Conservation (phyloP, 768 basidiomycete species). For the Russula vinacea region DNA sequence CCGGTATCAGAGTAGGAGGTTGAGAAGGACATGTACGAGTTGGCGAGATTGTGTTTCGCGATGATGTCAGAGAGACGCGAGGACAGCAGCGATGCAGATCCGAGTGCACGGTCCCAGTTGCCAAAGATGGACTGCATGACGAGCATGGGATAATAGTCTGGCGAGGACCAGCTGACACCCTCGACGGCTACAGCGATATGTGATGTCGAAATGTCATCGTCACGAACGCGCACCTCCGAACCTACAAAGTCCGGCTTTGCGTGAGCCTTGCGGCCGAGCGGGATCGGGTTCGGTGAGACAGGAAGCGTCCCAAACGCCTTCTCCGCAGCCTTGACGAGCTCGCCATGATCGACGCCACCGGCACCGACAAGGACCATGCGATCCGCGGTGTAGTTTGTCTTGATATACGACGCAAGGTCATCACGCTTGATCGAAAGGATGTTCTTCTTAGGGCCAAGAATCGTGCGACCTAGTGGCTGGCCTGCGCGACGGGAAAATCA, state of each 20-base stretch:
- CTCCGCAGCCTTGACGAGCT: conserved; percentile 92
- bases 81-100: conserved; percentile 83
- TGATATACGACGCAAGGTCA: conserved; percentile 87
- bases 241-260: conserved; percentile 82
- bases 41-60: conserved; percentile 92
- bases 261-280: conserved; percentile 77
- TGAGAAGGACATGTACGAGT: conserved; percentile 99
- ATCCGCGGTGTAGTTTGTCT: conserved; percentile 97
- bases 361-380: conserved; percentile 98
- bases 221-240: conserved; percentile 91
- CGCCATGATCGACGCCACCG: conserved; percentile 88
- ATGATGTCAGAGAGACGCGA: conserved; percentile 90
- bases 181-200: conserved; percentile 97
- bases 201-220: conserved; percentile 84
- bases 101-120: conserved; percentile 98
- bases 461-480: conserved; percentile 94
- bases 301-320: conserved; percentile 90
- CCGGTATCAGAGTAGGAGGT: conserved; percentile 99
- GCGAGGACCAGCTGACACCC: conserved; percentile 95
- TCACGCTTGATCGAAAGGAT: conserved; percentile 92
- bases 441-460: conserved; percentile 94
- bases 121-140: conserved; percentile 97
- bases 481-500: conserved; percentile 46
- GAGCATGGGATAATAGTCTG: conserved; percentile 99
- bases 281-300: conserved; percentile 81